These are phyloP conservation scores for Paradendryphiella salina DNA, from an alignment of 2,329 filamentous ascomycete genomes.

Conservation along the genomic window DNA sequence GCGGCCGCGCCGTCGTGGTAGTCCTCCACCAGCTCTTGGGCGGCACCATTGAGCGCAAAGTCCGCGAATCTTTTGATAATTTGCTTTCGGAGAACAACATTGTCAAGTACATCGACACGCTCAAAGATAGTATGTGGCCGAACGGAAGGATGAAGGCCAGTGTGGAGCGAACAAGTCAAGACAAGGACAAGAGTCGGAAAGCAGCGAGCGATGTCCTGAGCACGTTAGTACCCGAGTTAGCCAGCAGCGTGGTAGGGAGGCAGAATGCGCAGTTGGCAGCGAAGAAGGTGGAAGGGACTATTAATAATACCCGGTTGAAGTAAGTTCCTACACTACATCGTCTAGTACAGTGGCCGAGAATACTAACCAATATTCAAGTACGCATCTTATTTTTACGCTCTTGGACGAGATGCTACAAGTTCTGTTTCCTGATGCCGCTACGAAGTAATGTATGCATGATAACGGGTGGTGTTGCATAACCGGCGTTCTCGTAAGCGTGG, in stretches of 20 bases:
- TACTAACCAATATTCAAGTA: slow-evolving; percentile 44
- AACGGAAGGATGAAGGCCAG: slow-evolving; percentile 59
- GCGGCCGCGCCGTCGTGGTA: slow-evolving; percentile 91
- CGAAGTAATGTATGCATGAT: slow-evolving; percentile 3
- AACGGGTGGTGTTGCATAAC: slow-evolving; percentile 4
- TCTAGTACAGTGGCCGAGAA: neutral
- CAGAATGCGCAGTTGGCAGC: slow-evolving; percentile 90
- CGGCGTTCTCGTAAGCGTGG: neutral
- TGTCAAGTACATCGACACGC: slow-evolving; percentile 70
- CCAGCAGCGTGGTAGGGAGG: slow-evolving; percentile 88
- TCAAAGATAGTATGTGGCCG: slow-evolving; percentile 84
- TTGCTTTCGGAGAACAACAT: slow-evolving; percentile 78
- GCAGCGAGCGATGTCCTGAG: slow-evolving; percentile 89
- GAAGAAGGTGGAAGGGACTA: slow-evolving; percentile 81
- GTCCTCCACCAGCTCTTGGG: slow-evolving; percentile 94
- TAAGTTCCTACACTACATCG: slow-evolving; percentile 54
- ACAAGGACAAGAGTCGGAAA: slow-evolving; percentile 78
- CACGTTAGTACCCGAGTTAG: slow-evolving; percentile 86
- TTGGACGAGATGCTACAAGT: slow-evolving; percentile 54
- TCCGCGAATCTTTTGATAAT: slow-evolving; percentile 78
- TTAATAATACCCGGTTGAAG: slow-evolving; percentile 92
- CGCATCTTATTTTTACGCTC: slow-evolving; percentile 55
- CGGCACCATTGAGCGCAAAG: slow-evolving; percentile 93
- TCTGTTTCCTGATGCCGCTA: slow-evolving; percentile 45
- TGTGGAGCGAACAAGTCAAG: slow-evolving; percentile 64